A percentile compares a stretch with the other conserved stretches of the same genome.
Conservation (phyloP, 306 rosid genomes). For the Malus fusca region DNA sequence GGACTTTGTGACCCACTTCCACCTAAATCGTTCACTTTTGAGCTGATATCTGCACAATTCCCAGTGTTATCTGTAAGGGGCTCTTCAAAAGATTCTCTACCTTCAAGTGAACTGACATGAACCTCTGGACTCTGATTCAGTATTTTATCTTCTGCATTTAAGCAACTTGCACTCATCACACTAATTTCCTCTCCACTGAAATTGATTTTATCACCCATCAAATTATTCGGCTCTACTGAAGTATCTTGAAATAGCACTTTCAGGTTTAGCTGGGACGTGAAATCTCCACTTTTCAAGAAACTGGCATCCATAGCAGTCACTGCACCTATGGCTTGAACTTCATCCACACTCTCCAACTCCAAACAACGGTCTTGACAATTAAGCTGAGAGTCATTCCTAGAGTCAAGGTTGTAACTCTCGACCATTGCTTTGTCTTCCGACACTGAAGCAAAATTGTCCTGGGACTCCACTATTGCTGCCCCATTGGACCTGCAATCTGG, state of each 20-base stretch:
- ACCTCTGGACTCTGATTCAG: too few species aligned
- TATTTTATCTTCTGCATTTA: too few species aligned
- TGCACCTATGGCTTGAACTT: slow-evolving; percentile 3
- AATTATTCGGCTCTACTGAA: not conserved
- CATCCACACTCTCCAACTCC: slow-evolving; percentile 18
- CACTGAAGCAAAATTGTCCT: not conserved
- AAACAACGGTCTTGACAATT: not conserved
- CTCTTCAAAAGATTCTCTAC: too few species aligned
- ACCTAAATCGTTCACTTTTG: not conserved
- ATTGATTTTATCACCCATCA: not conserved
- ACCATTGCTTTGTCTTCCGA: not conserved
- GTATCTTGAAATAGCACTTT: slow-evolving; percentile 7
- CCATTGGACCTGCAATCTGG: slow-evolving; percentile 10
- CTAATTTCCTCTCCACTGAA: not conserved
- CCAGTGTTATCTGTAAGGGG: too few species aligned
- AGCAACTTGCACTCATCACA: too few species aligned
- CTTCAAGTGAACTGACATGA: too few species aligned
- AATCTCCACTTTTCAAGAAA: slow-evolving; percentile 1
- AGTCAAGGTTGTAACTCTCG: slow-evolving; percentile 5
- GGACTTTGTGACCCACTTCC: not conserved
- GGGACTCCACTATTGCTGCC: slow-evolving; percentile 9
- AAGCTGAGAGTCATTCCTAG: slow-evolving; percentile 1
- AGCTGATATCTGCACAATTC: not conserved
- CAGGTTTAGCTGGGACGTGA: not conserved
- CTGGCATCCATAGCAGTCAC: not conserved